Conservation (phyloP, 768 basidiomycete genomes). For the Trametes gibbosa region DNA sequence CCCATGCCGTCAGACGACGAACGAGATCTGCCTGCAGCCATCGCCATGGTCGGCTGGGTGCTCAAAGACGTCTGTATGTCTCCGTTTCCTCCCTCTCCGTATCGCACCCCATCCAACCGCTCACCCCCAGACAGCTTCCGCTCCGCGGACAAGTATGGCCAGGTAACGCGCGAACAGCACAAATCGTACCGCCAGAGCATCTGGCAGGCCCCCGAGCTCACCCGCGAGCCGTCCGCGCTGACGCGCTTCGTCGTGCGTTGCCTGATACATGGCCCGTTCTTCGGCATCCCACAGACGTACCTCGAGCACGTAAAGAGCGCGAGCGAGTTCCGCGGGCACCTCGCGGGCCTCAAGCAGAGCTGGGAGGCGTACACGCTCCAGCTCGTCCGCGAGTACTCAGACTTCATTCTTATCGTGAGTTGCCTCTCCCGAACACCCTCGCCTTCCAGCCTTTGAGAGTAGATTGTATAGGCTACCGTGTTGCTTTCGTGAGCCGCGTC, state of each 20-base stretch:
- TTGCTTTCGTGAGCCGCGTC: slow-evolving; percentile 45
- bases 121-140: slow-evolving; percentile 38
- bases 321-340: slow-evolving; percentile 48
- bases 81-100: background rate
- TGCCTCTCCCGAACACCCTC: background rate
- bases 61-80: slow-evolving; percentile 45
- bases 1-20: slow-evolving; percentile 13
- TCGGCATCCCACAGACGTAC: slow-evolving; percentile 53
- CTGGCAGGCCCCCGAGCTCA: slow-evolving; percentile 2
- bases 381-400: slow-evolving; percentile 52
- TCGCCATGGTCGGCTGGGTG: slow-evolving; percentile 48
- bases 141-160: slow-evolving; percentile 44
- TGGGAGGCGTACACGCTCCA: slow-evolving; percentile 51
- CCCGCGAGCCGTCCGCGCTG: background rate
- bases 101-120: background rate
- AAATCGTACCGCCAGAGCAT: slow-evolving; percentile 27
- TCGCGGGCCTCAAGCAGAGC: slow-evolving; percentile 44
- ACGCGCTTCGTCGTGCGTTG: slow-evolving; percentile 34
- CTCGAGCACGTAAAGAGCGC: slow-evolving; percentile 46
- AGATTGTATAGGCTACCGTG: slow-evolving; percentile 44
- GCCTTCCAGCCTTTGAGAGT: background rate
- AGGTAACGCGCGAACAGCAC: slow-evolving; percentile 31
- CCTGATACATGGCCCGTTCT: slow-evolving; percentile 44
- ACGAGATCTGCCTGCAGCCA: slow-evolving; percentile 39
- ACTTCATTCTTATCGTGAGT: slow-evolving; percentile 55